Evolutionary conservation across 2,329 filamentous ascomycete genomes (phyloP), one percentile per base, ranked within the genome.

Genomic region (Penicillium nordicum): DNA sequence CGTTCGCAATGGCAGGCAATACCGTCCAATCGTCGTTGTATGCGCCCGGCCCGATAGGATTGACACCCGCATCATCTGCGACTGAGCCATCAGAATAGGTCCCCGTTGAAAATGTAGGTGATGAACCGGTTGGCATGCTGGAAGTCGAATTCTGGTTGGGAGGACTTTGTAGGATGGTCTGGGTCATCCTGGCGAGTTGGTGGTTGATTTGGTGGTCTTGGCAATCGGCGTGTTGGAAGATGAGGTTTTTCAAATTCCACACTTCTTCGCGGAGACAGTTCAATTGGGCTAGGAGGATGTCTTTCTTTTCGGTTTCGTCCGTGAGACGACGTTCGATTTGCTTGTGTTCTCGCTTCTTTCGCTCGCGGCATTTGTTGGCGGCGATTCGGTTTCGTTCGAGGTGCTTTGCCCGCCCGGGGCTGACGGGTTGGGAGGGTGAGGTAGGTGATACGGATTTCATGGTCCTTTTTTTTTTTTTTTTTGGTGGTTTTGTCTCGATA

Each of bases 351-450:
- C 54, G 23, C 57, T 67, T 67, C 36, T 63, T 65, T 40, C 63
- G 60, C 14, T 53, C 34, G 12, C 64, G 60, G 41, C 63, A 66
- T 50, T 66, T 66, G 52, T 61, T 66, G 21, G 63, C 63, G 25
- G 63, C 63, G 40, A 66, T 52, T 18, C 63, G 62, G 50, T 66
- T 66, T 32, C 64, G 58, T 54, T 66, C 63, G 36, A 66, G 61
- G 38, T 66, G 63, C 34, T 45, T 60, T 10, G 63, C 59, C 6
- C 51, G 52, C 46, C 48, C 38, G 30, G 52, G 52, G 38, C 30
- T 54, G 9, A 54, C 23, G 21, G 29, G 8, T 14, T 30, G 25
- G 18, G 52, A 23, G 30, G 18, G 3, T 18, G 43, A 32, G 27
- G 30, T 37, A 29, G 36, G 11, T 14, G 51, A 49, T 32, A 21